Base-by-base conservation (phyloP, 2,329 filamentous ascomycete species). In the Triangularia verruculosa region DNA sequence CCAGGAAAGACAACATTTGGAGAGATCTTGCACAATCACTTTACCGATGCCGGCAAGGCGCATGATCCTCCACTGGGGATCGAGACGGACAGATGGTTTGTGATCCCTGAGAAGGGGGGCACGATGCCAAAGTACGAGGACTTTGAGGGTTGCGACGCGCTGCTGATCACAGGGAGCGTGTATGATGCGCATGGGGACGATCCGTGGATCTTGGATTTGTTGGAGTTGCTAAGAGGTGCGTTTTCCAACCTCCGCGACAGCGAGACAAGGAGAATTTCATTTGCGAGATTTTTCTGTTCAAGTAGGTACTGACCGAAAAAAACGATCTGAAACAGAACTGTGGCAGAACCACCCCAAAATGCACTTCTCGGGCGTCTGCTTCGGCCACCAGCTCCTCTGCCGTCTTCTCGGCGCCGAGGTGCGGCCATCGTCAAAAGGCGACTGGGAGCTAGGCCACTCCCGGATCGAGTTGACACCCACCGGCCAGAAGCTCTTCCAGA, bases 351-450 rank as follows among this genome's bases (percentile, higher is more conserved):
- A 80, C 1, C 81, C 82, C 0, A 78, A 82, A 13, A 80, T 86
- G 63, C 78, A 78, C 34, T 77, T 93, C 32, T 84, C 92, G 11
- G 91, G 90, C 1, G 85, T 93, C 4, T 94, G 91, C 73, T 94
- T 93, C 73, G 91, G 91, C 3, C 91, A 94, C 72, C 91, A 94
- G 74, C 87, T 94, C 66, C 78, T 94, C 34, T 88, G 85, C 1
- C 83, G 91, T 43, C 87, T 91, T 1, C 74, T 92, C 62, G 90
- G 87, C 2, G 83, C 79, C 12, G 84, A 85, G 65, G 87, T 93
- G 1, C 87, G 81, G 15, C 80, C 86, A 28, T 88, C 86, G 67
- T 83, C 87, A 13, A 75, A 78, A 17, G 87, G 88, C 7, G 77
- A 83, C 24, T 95, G 91, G 91, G 91, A 95, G 72, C 79, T 89